phyloP scores from a whole-genome alignment of 208 protist species.

The Acanthamoeba quina region DNA sequence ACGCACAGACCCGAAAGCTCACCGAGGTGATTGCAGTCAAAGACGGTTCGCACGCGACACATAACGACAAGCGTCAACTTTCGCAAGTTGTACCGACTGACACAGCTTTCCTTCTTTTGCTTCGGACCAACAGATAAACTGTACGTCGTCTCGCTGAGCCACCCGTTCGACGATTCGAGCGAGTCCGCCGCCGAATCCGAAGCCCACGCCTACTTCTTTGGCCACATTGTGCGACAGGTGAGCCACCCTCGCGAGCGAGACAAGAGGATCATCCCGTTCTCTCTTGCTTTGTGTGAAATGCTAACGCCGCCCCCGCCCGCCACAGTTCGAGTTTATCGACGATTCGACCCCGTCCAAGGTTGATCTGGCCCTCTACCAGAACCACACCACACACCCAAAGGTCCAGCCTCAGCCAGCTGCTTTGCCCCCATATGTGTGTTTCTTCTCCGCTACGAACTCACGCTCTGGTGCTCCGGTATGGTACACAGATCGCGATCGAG shows the following conservation, averaged over 20 bases:
- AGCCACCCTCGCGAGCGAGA: not conserved
- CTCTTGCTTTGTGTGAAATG: not conserved
- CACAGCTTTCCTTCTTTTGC: not conserved
- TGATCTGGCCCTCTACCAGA: constrained; percentile 8
- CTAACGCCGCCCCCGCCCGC: not conserved
- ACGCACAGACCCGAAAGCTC: not conserved
- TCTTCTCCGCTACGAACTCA: not conserved
- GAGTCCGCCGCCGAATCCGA: not conserved
- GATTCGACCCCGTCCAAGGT: not conserved
- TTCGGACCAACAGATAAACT: not conserved
- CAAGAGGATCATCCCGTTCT: no score
- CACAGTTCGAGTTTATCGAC: constrained; percentile 38
- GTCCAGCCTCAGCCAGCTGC: not conserved
- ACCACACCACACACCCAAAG: constrained; percentile 32
- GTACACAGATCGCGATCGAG: constrained; percentile 2
- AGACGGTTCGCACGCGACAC: not conserved
- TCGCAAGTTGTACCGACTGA: not conserved
- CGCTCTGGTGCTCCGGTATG: not conserved
- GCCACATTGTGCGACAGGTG: constrained; percentile 14
- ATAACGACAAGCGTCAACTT: not conserved
- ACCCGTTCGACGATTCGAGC: not conserved
- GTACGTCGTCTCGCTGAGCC: not conserved
- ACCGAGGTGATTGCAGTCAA: constrained; percentile 5
- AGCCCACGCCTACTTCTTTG: constrained; percentile 21
- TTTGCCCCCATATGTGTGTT: no score